Percentiles rank a stretch among this genome's conserved stretches.
phyloP scores from a whole-genome alignment of 106 monocot genomes.

The Vanilla planifolia region DNA sequence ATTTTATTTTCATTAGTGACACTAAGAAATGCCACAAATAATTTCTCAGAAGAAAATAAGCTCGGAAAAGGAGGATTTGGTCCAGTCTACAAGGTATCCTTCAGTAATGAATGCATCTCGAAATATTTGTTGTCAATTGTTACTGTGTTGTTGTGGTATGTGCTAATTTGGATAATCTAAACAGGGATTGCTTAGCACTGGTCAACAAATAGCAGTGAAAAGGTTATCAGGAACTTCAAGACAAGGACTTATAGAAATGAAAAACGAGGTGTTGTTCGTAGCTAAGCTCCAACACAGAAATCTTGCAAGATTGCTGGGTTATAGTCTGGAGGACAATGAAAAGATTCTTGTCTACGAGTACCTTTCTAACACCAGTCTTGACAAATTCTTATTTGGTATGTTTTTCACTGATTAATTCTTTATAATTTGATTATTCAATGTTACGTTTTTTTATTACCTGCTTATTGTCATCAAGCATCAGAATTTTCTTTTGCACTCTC shows the following conservation, averaged over 20 bases:
- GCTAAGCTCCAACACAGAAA: slow-evolving; percentile 43
- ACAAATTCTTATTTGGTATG: slow-evolving; percentile 44
- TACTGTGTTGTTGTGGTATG: no score
- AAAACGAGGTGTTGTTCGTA: slow-evolving; percentile 34
- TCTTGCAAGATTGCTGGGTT: slow-evolving; percentile 41
- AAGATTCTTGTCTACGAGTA: slow-evolving; percentile 41
- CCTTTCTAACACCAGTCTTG: slow-evolving; percentile 36
- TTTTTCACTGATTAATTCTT: no score
- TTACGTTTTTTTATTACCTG: no score
- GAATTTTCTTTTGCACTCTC: no score
- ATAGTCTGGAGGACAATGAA: slow-evolving; percentile 29
- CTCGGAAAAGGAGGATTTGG: slow-evolving; percentile 38
- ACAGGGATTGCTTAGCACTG: slow-evolving; percentile 24
- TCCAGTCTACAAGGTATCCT: slow-evolving; percentile 28
- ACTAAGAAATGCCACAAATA: slow-evolving; percentile 6
- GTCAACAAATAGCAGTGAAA: slow-evolving; percentile 34
- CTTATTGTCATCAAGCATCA: no score
- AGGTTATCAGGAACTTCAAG: slow-evolving; percentile 22
- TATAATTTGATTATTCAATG: no score
- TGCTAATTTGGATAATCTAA: no score
- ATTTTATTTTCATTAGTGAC: slow-evolving; percentile 8
- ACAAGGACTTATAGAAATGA: slow-evolving; percentile 32
- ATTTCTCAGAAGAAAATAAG: slow-evolving; percentile 18
- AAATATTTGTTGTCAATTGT: no score
- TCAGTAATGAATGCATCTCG: no score